Conservation (phyloP, 495 filamentous ascomycete genomes). For the Talaromyces nanjingensis region DNA sequence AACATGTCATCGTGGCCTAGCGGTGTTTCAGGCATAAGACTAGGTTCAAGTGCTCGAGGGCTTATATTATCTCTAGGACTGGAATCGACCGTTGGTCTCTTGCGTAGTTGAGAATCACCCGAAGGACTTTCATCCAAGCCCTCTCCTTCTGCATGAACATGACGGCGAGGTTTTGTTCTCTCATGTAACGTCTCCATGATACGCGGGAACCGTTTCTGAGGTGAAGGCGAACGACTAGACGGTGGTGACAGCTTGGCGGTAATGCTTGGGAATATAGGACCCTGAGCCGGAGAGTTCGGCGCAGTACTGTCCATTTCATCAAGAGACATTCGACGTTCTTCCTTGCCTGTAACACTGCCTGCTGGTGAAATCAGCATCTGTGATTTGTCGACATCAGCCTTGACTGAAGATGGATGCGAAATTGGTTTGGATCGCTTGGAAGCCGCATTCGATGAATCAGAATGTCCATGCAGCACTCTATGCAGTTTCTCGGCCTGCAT, state of each 20-base stretch:
- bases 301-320: slow-evolving; percentile 42
- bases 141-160: slow-evolving; percentile 16
- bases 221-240: slow-evolving; percentile 45
- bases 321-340: slow-evolving; percentile 33
- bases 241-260: slow-evolving; percentile 48
- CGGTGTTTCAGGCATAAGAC: slow-evolving; percentile 26
- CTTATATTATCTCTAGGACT: not conserved
- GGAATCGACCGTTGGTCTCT: slow-evolving; percentile 10
- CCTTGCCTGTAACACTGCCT: slow-evolving; percentile 29
- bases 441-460: slow-evolving; percentile 1
- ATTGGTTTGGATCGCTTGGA: not conserved
- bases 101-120: slow-evolving; percentile 15
- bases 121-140: slow-evolving; percentile 16
- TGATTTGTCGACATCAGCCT: not conserved
- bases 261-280: slow-evolving; percentile 49
- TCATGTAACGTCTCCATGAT: slow-evolving; percentile 38
- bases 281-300: slow-evolving; percentile 39
- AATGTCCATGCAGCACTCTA: not conserved
- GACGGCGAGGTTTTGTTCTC: slow-evolving; percentile 35
- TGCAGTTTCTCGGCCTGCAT: not conserved
- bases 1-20: slow-evolving; percentile 21
- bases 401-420: not conserved
- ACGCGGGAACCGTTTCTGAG: slow-evolving; percentile 39
- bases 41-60: slow-evolving; percentile 21
- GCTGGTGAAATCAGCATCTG: slow-evolving; percentile 22